Conservation (phyloP, 225 moss, liverwort and hornwort genomes). For the Bryoerythrophyllum caledonicum region DNA sequence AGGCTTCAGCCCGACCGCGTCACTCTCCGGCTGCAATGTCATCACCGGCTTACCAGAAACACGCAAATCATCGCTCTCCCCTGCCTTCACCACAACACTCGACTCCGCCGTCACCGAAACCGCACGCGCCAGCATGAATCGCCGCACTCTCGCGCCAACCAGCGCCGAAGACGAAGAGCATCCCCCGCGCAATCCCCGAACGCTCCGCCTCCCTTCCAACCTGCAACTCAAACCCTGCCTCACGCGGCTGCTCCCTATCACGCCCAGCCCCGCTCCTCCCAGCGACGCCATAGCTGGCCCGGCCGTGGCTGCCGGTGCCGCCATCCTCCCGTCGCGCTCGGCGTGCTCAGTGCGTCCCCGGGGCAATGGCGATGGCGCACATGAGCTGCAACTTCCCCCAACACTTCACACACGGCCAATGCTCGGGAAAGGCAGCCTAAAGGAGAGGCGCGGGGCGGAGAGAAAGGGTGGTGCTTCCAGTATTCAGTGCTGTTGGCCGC, state of each 20-base stretch:
- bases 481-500: conserved; percentile 13
- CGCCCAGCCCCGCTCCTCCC: not conserved
- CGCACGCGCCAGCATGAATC: conserved; percentile 21
- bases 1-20: conserved; percentile 14
- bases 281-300: conserved; percentile 35
- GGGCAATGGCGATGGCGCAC: not conserved
- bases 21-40: conserved; percentile 27
- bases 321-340: not conserved
- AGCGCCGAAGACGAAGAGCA: not conserved
- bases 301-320: conserved; percentile 29
- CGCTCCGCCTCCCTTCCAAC: conserved; percentile 21
- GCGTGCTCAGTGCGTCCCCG: not conserved
- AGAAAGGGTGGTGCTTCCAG: not conserved
- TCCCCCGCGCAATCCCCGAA: conserved; percentile 15
- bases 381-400: not conserved
- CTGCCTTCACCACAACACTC: conserved; percentile 29
- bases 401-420: too few species aligned
- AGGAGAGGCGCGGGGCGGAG: not conserved
- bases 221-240: conserved; percentile 7
- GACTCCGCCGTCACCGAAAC: conserved; percentile 28
- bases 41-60: conserved; percentile 25
- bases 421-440: not conserved
- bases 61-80: conserved; percentile 22
- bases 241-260: not conserved
- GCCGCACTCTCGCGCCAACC: conserved; percentile 15